A percentile compares a stretch with the other conserved stretches of the same genome.
Conservation (phyloP, 2,329 filamentous ascomycete species). For the Fusarium sp. region DNA sequence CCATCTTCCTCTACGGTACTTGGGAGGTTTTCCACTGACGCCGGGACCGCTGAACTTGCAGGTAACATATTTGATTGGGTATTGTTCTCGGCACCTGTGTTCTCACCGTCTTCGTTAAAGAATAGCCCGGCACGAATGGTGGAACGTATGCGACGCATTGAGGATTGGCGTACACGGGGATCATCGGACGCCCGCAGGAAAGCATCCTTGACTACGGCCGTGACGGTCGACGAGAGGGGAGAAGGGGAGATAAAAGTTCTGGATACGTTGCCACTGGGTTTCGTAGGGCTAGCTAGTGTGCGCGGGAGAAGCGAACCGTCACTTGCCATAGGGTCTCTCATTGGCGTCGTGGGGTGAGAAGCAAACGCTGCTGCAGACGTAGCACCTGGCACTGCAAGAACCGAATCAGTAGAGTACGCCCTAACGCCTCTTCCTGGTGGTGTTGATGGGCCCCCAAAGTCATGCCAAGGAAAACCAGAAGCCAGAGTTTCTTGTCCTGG, state of each 20-base stretch:
- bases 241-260: slow-evolving; percentile 69
- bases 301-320: slow-evolving; percentile 50
- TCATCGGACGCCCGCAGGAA: slow-evolving; percentile 61
- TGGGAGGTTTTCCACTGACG: slow-evolving; percentile 47
- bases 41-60: slow-evolving; percentile 37
- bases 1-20: slow-evolving; percentile 37
- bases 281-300: slow-evolving; percentile 46
- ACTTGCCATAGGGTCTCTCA: slow-evolving; percentile 47
- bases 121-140: slow-evolving; percentile 67
- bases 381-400: slow-evolving; percentile 40
- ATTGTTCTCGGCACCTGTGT: slow-evolving; percentile 24
- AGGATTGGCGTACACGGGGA: slow-evolving; percentile 56
- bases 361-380: slow-evolving; percentile 39
- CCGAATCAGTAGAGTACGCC: slow-evolving; percentile 54
- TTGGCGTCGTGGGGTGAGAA: slow-evolving; percentile 51
- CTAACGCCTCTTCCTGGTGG: slow-evolving; percentile 53
- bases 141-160: slow-evolving; percentile 61
- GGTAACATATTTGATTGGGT: slow-evolving; percentile 31
- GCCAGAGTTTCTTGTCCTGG: slow-evolving; percentile 55
- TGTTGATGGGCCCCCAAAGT: slow-evolving; percentile 50
- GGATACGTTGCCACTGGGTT: slow-evolving; percentile 49
- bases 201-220: slow-evolving; percentile 68
- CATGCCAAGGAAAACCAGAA: slow-evolving; percentile 60
- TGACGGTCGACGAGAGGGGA: slow-evolving; percentile 70
- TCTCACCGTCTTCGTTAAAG: slow-evolving; percentile 60